These are phyloP conservation scores for Exidia glandulosa DNA, from an alignment of 768 basidiomycete genomes.

Conservation along the genomic window DNA sequence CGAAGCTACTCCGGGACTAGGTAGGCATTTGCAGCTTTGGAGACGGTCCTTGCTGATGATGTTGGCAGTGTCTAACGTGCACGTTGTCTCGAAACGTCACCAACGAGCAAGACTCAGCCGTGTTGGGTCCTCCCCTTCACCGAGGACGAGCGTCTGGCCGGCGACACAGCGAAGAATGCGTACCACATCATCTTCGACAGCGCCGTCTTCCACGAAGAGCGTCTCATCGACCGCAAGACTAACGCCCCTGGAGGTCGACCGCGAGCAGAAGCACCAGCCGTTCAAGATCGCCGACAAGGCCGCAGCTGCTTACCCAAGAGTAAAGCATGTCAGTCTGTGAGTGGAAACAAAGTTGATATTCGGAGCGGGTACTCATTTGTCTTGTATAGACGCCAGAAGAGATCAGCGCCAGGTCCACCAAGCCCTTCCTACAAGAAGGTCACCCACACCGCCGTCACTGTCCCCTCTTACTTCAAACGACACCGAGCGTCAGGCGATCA, in stretches of 20 bases:
- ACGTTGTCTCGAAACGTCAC: too few relatives aligned
- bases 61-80: too few relatives aligned
- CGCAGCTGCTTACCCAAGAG: slow-evolving; percentile 20
- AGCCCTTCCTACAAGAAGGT: slow-evolving; percentile 56
- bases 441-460: slow-evolving; percentile 46
- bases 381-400: slow-evolving; percentile 45
- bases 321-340: slow-evolving; percentile 9
- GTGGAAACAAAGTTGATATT: background rate
- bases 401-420: slow-evolving; percentile 56
- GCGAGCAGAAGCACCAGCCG: slow-evolving; percentile 40
- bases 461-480: slow-evolving; percentile 61
- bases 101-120: too few relatives aligned
- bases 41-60: too few relatives aligned
- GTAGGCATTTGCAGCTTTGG: too few relatives aligned
- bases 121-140: slow-evolving; percentile 24
- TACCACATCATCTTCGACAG: background rate
- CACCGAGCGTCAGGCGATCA: slow-evolving; percentile 57
- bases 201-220: slow-evolving; percentile 45
- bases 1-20: too few relatives aligned
- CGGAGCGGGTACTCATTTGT: background rate
- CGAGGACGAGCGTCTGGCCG: slow-evolving; percentile 36
- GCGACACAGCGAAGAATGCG: slow-evolving; percentile 40
- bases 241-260: slow-evolving; percentile 34
- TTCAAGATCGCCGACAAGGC: slow-evolving; percentile 33
- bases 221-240: slow-evolving; percentile 43